Evolutionary conservation across 805 yeast species (phyloP).

Genomic region (Ascoidea rubescens): DNA sequence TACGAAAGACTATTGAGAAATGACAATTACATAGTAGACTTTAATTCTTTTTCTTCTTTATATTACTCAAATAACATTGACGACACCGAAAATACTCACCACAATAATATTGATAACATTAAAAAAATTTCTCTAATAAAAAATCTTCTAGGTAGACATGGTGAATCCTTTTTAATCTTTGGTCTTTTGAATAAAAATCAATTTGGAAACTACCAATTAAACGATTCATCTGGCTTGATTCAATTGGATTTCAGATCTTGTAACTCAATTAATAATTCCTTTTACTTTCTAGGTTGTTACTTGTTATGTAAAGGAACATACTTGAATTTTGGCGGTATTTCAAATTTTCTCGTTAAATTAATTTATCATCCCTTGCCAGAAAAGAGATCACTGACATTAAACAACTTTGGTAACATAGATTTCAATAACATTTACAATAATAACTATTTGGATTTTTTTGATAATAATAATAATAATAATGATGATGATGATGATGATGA

Average conservation of each 20-base stretch:
- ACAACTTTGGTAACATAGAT: conserved; percentile 69
- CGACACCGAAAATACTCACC: background rate
- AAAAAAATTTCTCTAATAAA: conserved; percentile 54
- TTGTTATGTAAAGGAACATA: conserved; percentile 79
- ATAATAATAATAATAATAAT: no score
- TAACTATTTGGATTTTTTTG: no score
- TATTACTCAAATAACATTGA: conserved; percentile 11
- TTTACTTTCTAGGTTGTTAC: conserved; percentile 61
- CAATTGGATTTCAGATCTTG: conserved; percentile 53
- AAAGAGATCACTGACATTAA: conserved; percentile 46
- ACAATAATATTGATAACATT: conserved; percentile 10
- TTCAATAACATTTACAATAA: conserved; percentile 21
- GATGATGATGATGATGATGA: no score
- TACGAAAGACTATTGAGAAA: conserved; percentile 64
- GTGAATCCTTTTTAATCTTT: conserved; percentile 57
- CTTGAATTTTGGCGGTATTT: conserved; percentile 37
- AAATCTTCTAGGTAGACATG: conserved; percentile 76
- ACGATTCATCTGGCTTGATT: conserved; percentile 69
- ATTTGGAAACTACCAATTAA: conserved; percentile 60
- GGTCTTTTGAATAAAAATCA: conserved; percentile 58
- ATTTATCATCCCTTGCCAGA: conserved; percentile 88
- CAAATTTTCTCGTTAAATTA: conserved; percentile 57
- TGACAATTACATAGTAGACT: conserved; percentile 45
- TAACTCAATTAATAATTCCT: conserved; percentile 48
- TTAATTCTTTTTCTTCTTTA: conserved; percentile 18